These are phyloP conservation scores for Asclepias syriaca DNA, from an alignment of 257 asterid species.

Conservation along the genomic window DNA sequence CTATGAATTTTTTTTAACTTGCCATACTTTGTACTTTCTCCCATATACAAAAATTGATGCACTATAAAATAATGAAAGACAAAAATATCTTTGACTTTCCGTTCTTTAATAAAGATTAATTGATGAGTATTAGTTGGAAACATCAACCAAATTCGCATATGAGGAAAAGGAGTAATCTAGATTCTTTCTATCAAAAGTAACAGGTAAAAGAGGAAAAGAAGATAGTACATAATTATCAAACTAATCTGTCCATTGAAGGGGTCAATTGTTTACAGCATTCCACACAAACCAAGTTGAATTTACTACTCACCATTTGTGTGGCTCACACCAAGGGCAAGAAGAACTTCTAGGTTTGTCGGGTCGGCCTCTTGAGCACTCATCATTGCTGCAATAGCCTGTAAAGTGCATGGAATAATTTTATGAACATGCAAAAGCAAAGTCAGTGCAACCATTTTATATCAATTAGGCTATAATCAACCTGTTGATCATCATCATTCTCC, in stretches of 20 bases:
- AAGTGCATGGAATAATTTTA: conserved; percentile 8
- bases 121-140: too few species aligned
- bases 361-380: conserved; percentile 97
- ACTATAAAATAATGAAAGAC: too few species aligned
- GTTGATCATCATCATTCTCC: conserved; percentile 97
- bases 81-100: too few species aligned
- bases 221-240: neutral
- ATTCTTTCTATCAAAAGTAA: too few species aligned
- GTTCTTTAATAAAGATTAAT: too few species aligned
- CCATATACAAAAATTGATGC: too few species aligned
- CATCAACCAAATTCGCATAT: too few species aligned
- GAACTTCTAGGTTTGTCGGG: conserved; percentile 93
- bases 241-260: neutral
- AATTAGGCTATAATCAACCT: conserved; percentile 42
- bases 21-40: too few species aligned
- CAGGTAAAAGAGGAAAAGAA: too few species aligned
- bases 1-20: neutral
- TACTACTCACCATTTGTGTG: conserved; percentile 90
- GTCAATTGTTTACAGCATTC: neutral
- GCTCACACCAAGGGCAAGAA: conserved; percentile 98
- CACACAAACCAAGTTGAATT: conserved; percentile 1
- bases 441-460: neutral
- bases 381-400: conserved; percentile 99
- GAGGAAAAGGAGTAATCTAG: too few species aligned
- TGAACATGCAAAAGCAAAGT: neutral